phyloP scores from a whole-genome alignment of 1,139 yeast species.

The Candida labiduridarum region DNA sequence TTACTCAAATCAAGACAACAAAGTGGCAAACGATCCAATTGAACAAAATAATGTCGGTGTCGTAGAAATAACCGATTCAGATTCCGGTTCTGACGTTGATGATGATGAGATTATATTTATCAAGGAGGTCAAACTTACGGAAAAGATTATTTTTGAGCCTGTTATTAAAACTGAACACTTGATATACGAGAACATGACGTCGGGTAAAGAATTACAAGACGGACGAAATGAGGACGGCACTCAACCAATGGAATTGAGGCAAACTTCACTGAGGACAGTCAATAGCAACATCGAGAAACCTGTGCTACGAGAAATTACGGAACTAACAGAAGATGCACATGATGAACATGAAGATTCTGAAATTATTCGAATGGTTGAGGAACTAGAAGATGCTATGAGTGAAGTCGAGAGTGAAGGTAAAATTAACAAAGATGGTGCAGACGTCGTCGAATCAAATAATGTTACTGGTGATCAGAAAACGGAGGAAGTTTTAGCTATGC shows the following conservation, averaged over 20 bases:
- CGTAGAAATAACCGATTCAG: not conserved
- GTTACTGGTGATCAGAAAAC: no score
- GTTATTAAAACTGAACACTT: not conserved
- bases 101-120: not conserved
- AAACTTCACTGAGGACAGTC: conserved; percentile 12
- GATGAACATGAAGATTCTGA: not conserved
- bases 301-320: not conserved
- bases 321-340: not conserved
- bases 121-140: not conserved
- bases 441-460: not conserved
- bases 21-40: not conserved
- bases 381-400: not conserved
- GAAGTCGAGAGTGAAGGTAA: not conserved
- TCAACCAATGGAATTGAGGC: conserved; percentile 20
- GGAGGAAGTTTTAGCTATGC: no score
- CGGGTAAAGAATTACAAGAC: not conserved
- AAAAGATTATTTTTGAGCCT: not conserved
- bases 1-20: not conserved
- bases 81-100: not conserved
- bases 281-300: conserved; percentile 1
- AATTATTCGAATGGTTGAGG: not conserved
- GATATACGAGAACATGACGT: not conserved
- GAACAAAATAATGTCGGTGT: not conserved
- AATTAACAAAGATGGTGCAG: not conserved
- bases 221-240: conserved; percentile 1